Percentiles rank a stretch among this genome's conserved stretches.
Conservation (phyloP, 2,329 filamentous ascomycete genomes). For the Pyrenochaeta sp. region DNA sequence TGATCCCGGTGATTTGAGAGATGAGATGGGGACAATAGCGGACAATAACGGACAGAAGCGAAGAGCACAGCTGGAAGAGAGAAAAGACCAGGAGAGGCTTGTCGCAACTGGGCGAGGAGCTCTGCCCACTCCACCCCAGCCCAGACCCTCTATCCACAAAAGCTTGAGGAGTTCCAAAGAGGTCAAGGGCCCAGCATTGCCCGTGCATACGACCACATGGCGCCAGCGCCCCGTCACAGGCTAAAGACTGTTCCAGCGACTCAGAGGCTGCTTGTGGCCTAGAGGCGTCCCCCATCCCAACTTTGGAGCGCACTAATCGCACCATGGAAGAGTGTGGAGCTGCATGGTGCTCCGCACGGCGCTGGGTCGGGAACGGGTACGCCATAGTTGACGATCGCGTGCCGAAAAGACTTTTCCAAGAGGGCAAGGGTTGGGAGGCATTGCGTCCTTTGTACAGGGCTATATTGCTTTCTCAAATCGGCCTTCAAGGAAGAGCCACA, state of each 20-base stretch:
- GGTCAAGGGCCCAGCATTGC: constrained; percentile 3
- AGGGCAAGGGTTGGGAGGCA: neutral
- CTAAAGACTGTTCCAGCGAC: constrained; percentile 23
- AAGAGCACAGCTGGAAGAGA: neutral
- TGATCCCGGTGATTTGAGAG: too few relatives aligned
- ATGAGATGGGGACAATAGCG: too few relatives aligned
- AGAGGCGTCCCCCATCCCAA: constrained; percentile 7
- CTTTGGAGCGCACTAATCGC: constrained; percentile 5
- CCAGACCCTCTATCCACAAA: constrained; percentile 4
- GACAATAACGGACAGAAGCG: neutral
- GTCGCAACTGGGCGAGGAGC: neutral
- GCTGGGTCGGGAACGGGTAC: constrained; percentile 18
- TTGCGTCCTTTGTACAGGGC: neutral
- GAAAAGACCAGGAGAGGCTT: constrained; percentile 5
- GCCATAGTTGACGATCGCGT: constrained; percentile 7
- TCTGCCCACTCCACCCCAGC: constrained; percentile 4
- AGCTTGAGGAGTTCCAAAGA: constrained; percentile 9
- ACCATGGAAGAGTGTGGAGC: constrained; percentile 3
- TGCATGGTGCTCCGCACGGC: constrained; percentile 10
- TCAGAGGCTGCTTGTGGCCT: constrained; percentile 10
- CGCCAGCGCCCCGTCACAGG: constrained; percentile 26
- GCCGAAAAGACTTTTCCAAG: neutral
- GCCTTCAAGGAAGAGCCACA: neutral
- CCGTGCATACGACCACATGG: constrained; percentile 22
- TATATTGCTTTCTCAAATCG: neutral